phyloP scores from a whole-genome alignment of 2,329 filamentous ascomycete genomes.

The Aspergillus sp. region DNA sequence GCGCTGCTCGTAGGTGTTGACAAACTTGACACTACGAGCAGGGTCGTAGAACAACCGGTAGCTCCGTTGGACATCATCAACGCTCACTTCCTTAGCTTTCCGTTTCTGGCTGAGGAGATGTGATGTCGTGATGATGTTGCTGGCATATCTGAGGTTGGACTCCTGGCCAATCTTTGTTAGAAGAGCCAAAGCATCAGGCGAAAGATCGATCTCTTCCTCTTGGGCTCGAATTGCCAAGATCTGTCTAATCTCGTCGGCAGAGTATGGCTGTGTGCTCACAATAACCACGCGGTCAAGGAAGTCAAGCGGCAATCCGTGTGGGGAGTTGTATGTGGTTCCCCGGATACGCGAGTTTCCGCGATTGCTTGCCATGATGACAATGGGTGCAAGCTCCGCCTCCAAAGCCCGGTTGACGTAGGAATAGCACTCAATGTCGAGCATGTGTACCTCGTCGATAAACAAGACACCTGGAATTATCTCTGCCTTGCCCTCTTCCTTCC shows the following conservation, averaged over 20 bases:
- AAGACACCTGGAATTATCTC: slow-evolving; percentile 96
- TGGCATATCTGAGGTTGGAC: slow-evolving; percentile 89
- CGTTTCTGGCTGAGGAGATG: slow-evolving; percentile 85
- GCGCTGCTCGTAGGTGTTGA: slow-evolving; percentile 84
- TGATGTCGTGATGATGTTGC: slow-evolving; percentile 94
- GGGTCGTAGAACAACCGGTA: slow-evolving; percentile 95
- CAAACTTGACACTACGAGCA: slow-evolving; percentile 82
- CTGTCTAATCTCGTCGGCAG: slow-evolving; percentile 79
- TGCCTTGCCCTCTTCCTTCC: slow-evolving; percentile 99
- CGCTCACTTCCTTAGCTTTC: slow-evolving; percentile 75
- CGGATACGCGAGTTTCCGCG: slow-evolving; percentile 87
- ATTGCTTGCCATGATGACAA: slow-evolving; percentile 99
- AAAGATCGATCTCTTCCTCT: slow-evolving; percentile 93
- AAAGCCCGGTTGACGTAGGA: slow-evolving; percentile 97
- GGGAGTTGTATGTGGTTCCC: slow-evolving; percentile 88
- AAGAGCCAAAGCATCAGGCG: slow-evolving; percentile 83
- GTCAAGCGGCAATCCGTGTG: slow-evolving; percentile 90
- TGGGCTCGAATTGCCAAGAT: slow-evolving; percentile 90
- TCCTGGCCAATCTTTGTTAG: slow-evolving; percentile 95
- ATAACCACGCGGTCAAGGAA: slow-evolving; percentile 96
- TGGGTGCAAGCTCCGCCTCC: slow-evolving; percentile 89
- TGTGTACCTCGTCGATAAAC: slow-evolving; percentile 99
- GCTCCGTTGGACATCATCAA: slow-evolving; percentile 89
- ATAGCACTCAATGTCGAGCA: slow-evolving; percentile 99
- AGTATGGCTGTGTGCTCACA: slow-evolving; percentile 87